Base-by-base conservation (phyloP, 306 rosid genomes). In the Alnus glutinosa region DNA sequence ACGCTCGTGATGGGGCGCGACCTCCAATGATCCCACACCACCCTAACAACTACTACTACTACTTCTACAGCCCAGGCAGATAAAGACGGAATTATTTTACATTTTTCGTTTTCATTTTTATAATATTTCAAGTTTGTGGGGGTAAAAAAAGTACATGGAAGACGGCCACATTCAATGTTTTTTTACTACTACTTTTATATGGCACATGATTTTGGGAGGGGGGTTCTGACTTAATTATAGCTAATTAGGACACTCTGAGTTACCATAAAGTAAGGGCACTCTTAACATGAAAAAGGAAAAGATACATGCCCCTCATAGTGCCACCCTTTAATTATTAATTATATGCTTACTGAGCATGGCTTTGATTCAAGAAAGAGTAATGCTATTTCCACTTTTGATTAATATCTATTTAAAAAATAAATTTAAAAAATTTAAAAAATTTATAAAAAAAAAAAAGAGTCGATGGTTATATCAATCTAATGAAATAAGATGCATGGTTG, bases 1-100 rank as follows among this genome's bases (percentile, higher is more conserved):
- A 36, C 58, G 51, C 83, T 85, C 83, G 95, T 85, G 88, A 87
- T 71, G 55, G 16, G 82, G 92, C 89, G 69, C 94, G 81, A 78
- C 32, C 82, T 72, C 86, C 90, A 15, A 90, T 85, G 85, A 74
- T 39, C 72, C 72, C 77, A 49, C 79, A 11, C 37, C 79, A 54
- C 58, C 46, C 49, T 1, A 48, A 48, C 51, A 71, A 52, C 32
- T 47, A 58, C 70, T 75, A 49, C 74, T 71, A 59, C 81, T 66
- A 73, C 50, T 5, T 4, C 80, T 36, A 52, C 80, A 74, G 69
- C 81, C 59, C 81, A 49, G 80, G 83, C 83, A 62, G 90, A 87
- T 89, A 85, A 82, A 83, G 80, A 85, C 50, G 80, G 73, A 73
- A 47, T 18, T 70, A 19, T 77, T 50, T 55, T 47, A 69, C 19